phyloP scores from a whole-genome alignment of 306 rosid genomes.

The Arachis stenosperma region DNA sequence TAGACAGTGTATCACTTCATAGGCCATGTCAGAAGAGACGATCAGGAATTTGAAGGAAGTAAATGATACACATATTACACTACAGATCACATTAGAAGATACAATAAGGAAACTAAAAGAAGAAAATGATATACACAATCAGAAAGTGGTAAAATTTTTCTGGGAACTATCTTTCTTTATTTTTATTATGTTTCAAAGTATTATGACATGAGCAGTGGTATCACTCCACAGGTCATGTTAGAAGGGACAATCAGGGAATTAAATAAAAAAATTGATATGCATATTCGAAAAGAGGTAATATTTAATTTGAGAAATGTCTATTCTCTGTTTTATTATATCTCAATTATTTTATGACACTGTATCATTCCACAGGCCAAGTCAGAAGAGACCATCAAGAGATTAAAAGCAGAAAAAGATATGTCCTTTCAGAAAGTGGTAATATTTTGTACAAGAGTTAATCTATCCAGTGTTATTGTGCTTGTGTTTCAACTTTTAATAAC shows the following conservation, averaged over 20 bases:
- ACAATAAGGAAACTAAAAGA: conserved; percentile 45
- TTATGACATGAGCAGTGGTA: background rate
- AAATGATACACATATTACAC: conserved; percentile 40
- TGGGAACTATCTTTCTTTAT: too few species aligned
- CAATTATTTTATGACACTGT: conserved; percentile 9
- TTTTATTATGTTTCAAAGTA: too few species aligned
- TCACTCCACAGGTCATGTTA: conserved; percentile 47
- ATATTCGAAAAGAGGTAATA: conserved; percentile 53
- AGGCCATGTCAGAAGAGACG: conserved; percentile 55
- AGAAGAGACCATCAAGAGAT: conserved; percentile 48
- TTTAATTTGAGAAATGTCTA: conserved; percentile 18
- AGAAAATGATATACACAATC: conserved; percentile 49
- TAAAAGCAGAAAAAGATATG: conserved; percentile 49
- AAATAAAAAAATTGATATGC: conserved; percentile 47
- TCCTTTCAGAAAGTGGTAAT: conserved; percentile 55
- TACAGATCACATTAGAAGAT: conserved; percentile 48
- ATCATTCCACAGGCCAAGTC: conserved; percentile 33
- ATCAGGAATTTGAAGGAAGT: conserved; percentile 52
- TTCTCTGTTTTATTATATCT: background rate
- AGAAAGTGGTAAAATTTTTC: conserved; percentile 48
- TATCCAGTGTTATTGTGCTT: conserved; percentile 24
- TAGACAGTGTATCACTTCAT: conserved; percentile 21
- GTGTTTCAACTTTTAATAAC: conserved; percentile 8
- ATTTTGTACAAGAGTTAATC: conserved; percentile 27
- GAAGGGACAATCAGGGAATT: conserved; percentile 52